A percentile compares a stretch with the other conserved stretches of the same genome.
phyloP scores from a whole-genome alignment of 2,329 filamentous ascomycete species.

The Aspergillus sp. region DNA sequence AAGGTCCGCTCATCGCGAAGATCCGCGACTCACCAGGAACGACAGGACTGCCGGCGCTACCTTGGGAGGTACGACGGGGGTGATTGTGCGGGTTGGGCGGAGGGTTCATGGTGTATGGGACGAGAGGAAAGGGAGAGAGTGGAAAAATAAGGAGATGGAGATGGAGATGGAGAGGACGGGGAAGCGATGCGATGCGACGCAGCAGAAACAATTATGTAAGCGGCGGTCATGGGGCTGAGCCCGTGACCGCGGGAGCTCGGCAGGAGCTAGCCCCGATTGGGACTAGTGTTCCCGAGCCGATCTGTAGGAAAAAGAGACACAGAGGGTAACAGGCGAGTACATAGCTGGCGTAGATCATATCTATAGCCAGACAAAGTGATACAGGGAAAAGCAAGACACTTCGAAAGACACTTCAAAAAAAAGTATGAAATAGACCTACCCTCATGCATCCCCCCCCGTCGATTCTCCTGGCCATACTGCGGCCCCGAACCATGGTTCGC shows the following conservation, averaged over 20 bases:
- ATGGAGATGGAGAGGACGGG: slow-evolving; percentile 2
- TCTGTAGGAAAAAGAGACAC: slow-evolving; percentile 13
- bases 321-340: slow-evolving; percentile 3
- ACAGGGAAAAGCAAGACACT: slow-evolving; percentile 1
- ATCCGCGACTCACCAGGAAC: slow-evolving; percentile 28
- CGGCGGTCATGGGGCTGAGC: slow-evolving; percentile 16
- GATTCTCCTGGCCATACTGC: slow-evolving; percentile 10
- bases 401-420: too few species aligned
- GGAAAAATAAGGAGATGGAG: neutral
- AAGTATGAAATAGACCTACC: slow-evolving; percentile 1
- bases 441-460: slow-evolving; percentile 5
- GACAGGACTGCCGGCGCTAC: slow-evolving; percentile 27
- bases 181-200: slow-evolving; percentile 5
- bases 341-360: too few species aligned
- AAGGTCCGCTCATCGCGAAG: slow-evolving; percentile 5
- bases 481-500: slow-evolving; percentile 13
- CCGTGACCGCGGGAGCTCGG: slow-evolving; percentile 27
- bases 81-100: slow-evolving; percentile 23
- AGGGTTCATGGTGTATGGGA: slow-evolving; percentile 2
- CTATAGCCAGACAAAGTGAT: too few species aligned
- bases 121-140: slow-evolving; percentile 3
- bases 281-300: slow-evolving; percentile 30
- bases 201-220: slow-evolving; percentile 5
- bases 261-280: slow-evolving; percentile 19
- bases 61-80: slow-evolving; percentile 26